These are phyloP conservation scores for Talaromyces stipitatus DNA, from an alignment of 495 filamentous ascomycete genomes.

Conservation along the genomic window DNA sequence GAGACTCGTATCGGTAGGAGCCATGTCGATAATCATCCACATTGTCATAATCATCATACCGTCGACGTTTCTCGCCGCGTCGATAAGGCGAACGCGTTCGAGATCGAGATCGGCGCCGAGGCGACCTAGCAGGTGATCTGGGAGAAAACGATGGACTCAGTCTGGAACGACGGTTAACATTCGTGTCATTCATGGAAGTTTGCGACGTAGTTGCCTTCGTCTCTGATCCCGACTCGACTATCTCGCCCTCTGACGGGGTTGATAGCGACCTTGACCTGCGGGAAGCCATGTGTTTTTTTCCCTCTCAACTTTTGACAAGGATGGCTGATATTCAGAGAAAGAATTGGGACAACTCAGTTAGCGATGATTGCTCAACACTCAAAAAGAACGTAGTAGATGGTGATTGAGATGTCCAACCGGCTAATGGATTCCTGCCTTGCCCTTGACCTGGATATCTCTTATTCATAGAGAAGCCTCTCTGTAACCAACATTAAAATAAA, in stretches of 20 bases:
- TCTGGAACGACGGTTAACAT: slow-evolving; percentile 69
- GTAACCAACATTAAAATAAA: background rate
- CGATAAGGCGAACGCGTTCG: slow-evolving; percentile 35
- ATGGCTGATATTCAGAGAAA: background rate
- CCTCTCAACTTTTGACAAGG: no score
- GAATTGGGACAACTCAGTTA: slow-evolving; percentile 16
- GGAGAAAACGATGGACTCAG: slow-evolving; percentile 39
- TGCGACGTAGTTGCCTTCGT: slow-evolving; percentile 69
- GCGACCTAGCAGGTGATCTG: slow-evolving; percentile 42
- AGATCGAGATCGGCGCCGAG: slow-evolving; percentile 32
- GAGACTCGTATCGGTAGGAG: slow-evolving; percentile 34
- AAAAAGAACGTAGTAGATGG: slow-evolving; percentile 7
- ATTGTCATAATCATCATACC: slow-evolving; percentile 55
- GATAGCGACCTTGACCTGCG: slow-evolving; percentile 38
- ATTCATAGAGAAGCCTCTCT: background rate
- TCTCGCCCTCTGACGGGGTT: slow-evolving; percentile 72
- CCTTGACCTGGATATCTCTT: slow-evolving; percentile 6
- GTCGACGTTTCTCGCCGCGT: slow-evolving; percentile 61
- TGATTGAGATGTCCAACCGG: slow-evolving; percentile 41
- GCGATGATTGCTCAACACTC: slow-evolving; percentile 12
- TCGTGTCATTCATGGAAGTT: slow-evolving; percentile 64
- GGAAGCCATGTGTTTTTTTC: slow-evolving; percentile 36
- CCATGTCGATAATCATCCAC: slow-evolving; percentile 46
- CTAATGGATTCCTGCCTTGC: slow-evolving; percentile 13
- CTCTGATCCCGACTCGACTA: slow-evolving; percentile 66